These are phyloP conservation scores for Musa balbisiana DNA, from an alignment of 202 grass and related monocot species.

Conservation along the genomic window DNA sequence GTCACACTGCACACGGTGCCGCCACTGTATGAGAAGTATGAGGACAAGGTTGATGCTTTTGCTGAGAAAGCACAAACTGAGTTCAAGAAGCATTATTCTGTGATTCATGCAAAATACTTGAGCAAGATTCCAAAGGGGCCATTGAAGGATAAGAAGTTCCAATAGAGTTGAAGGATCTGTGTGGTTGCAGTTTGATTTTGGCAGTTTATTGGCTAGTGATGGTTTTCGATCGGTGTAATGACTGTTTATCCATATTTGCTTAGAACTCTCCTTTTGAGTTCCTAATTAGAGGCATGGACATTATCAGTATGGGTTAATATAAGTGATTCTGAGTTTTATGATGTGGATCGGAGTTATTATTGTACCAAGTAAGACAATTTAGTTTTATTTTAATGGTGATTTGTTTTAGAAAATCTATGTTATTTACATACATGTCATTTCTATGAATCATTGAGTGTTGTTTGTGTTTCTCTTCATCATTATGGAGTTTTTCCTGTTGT, in stretches of 20 bases:
- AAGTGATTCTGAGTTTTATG: neutral
- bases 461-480: too few relatives aligned
- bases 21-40: slow-evolving; percentile 62
- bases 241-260: neutral
- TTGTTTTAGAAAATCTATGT: too few relatives aligned
- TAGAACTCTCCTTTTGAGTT: too few relatives aligned
- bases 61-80: slow-evolving; percentile 59
- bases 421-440: too few relatives aligned
- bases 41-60: slow-evolving; percentile 72
- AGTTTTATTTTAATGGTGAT: too few relatives aligned
- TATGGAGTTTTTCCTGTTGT: too few relatives aligned
- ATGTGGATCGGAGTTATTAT: neutral
- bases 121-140: slow-evolving; percentile 71
- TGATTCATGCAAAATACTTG: slow-evolving; percentile 61
- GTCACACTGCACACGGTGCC: slow-evolving; percentile 62
- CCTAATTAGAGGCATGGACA: too few relatives aligned
- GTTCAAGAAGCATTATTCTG: slow-evolving; percentile 63
- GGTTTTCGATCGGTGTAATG: neutral
- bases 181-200: neutral
- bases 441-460: too few relatives aligned
- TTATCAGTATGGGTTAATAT: neutral
- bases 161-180: slow-evolving; percentile 13
- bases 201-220: neutral
- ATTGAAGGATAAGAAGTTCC: slow-evolving; percentile 51
- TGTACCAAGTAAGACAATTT: too few relatives aligned